A percentile compares a stretch with the other conserved stretches of the same genome.
Conservation (phyloP, 768 basidiomycete genomes). For the Phanerochaete carnosa region DNA sequence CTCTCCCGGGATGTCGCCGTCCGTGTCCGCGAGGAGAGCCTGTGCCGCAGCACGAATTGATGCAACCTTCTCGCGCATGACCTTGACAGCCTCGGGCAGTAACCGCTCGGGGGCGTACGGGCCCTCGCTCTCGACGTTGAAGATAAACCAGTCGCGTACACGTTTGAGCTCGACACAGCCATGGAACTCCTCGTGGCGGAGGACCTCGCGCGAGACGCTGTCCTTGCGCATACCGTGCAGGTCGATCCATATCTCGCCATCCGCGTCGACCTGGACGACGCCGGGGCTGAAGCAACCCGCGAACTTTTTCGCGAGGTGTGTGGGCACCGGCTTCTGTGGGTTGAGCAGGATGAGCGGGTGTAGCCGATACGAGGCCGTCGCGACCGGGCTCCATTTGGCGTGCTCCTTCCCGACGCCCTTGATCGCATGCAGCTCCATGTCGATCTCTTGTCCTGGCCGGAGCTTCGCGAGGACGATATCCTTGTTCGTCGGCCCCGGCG, state of each 20-base stretch:
- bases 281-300: constrained; percentile 84
- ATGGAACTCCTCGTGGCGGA: constrained; percentile 88
- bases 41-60: constrained; percentile 57
- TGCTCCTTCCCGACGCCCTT: constrained; percentile 94
- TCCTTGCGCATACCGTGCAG: constrained; percentile 71
- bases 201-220: constrained; percentile 87
- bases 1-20: constrained; percentile 17
- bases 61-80: constrained; percentile 80
- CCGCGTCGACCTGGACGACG: constrained; percentile 62
- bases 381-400: constrained; percentile 97
- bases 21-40: constrained; percentile 44
- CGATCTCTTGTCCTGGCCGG: constrained; percentile 84
- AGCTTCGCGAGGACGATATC: constrained; percentile 91
- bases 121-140: constrained; percentile 89
- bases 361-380: constrained; percentile 93
- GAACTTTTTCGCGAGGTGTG: constrained; percentile 77
- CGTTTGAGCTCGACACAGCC: constrained; percentile 80
- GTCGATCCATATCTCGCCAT: constrained; percentile 63
- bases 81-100: constrained; percentile 71
- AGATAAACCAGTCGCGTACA: constrained; percentile 90
- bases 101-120: constrained; percentile 83
- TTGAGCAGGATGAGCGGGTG: constrained; percentile 77
- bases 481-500: constrained; percentile 66
- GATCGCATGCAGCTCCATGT: constrained; percentile 85
- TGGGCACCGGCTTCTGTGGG: constrained; percentile 71